Base-by-base conservation (phyloP, 2,329 filamentous ascomycete genomes). In the Boeremia lycopersici region DNA sequence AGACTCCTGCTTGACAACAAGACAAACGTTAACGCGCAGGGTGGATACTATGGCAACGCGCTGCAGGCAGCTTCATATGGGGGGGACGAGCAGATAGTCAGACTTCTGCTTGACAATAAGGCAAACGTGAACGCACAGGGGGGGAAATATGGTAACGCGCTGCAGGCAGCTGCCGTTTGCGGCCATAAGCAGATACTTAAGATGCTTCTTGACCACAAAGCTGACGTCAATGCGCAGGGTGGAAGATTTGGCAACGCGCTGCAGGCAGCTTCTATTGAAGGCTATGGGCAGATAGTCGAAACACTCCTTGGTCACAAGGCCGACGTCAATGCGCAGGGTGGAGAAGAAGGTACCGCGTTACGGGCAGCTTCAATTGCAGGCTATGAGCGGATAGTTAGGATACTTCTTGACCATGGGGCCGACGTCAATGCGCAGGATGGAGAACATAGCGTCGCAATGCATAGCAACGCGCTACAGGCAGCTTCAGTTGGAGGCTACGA, bases 401-500 rank as follows among this genome's bases (percentile, higher is more conserved):
- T 47, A n/a, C 46, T 49, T n/a, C 28, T 49, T 41, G 46, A 49
- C 29, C 12, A 25, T 2, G 15, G 15, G 9, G 46, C 46, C 17
- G 15, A 49, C 23, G 26, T 49, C 15, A 33, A 41, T 23, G 36
- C 46, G 12, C 15, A 40, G n/a, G 46, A 35, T 38, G 33, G 46
- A 35, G 4, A 38, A n/a, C n/a, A n/a, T n/a, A n/a, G n/a, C n/a
- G n/a, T n/a, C n/a, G n/a, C n/a, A n/a, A n/a, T n/a, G 1, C 31
- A 38, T 39, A 28, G 36, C 7, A 48, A 48, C 36, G 46, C 46
- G 13, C 17, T 48, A 15, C 46, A 48, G 19, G 46, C 46, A 33
- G 46, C 46, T 38, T 47, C 44, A 15, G 1, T 4, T 1, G 8
- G 7, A 8, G 31, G 33, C 12, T 6, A 47, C 15, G 44, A 38